Evolutionary conservation across 768 basidiomycete genomes (phyloP), one percentile per base, ranked within the genome.

Genomic region (Coprinellus aureogranulatus): DNA sequence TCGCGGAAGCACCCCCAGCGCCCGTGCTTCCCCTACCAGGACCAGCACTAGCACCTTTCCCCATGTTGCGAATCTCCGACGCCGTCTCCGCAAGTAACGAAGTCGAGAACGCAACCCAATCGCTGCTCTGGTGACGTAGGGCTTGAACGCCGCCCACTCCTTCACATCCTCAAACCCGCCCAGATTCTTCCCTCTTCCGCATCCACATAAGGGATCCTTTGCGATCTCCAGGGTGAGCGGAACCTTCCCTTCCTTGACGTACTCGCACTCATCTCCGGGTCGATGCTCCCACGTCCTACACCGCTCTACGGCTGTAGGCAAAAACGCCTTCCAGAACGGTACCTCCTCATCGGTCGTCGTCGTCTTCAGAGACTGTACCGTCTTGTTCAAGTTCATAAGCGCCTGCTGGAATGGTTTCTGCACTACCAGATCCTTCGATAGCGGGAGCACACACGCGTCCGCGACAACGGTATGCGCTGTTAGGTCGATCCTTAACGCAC

Each of bases 261-360:
- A 86, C 65, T 81, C 79, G 69, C 85, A 86, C 10, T 65, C 65
- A 2, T 62, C 30, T 14, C 34, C 34, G 6, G 6, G 8, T 16
- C 55, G 61, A 63, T 86, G 85, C 10, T 66, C 61, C 84, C 84
- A 86, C 0, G 68, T 73, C 23, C 81, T 76, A 57, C 82, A 83
- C 41, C 82, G 77, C 63, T 86, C 85, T 1, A 75, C 75, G 31
- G 81, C 61, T 9, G 71, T 69, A 2, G 83, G 83, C 1, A 86
- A 64, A 25, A 84, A 72, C 54, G 77, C 70, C 45, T 77, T 77
- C 85, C 83, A 86, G 1, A 72, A 75, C 23, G 57, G 60, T 26
- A 73, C 61, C 59, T 79, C 80, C 18, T 72, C 74, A 2, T 62
- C 61, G 3, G 53, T 59, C 0, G 71, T 65, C 18, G 41, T 44